Base-by-base conservation (phyloP, 2,329 filamentous ascomycete species). In the Bipolaris oryzae region DNA sequence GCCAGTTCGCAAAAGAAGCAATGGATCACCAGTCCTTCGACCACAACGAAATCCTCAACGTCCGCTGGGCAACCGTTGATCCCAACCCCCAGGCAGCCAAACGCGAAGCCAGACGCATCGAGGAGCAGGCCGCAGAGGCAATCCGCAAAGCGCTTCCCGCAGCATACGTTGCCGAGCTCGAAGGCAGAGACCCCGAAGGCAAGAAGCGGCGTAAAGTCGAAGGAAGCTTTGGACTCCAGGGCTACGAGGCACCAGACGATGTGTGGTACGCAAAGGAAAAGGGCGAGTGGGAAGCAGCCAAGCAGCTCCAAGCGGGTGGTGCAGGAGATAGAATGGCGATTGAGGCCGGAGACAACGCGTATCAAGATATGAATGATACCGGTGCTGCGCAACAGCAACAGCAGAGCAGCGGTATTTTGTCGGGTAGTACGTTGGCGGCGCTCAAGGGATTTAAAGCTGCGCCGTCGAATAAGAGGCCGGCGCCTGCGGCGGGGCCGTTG, bases 21-120 rank as follows among this genome's bases (percentile, higher is more conserved):
- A 98, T 99, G 94, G 91, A 92, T 5, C 92, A 97, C 73, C 95
- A 99, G 78, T 87, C 87, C 0, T 81, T 99, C 25, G 95, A 99
- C 70, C 89, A 98, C 75, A 89, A 87, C 61, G 95, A 99, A 78
- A 88, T 97, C 20, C 80, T 99, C 23, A 99, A 99, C 76, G 93
- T 99, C 45, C 85, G 96, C 61, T 99, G 95, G 95, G 95, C 95
- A 39, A 99, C 95, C 0, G 90, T 92, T 6, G 95, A 99, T 73
- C 95, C 95, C 1, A 99, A 99, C 67, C 95, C 95, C 0, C 88
- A 95, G 81, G 92, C 94, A 1, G 92, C 96, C 75, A 96, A 96
- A 62, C 85, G 96, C 58, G 95, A 99, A 77, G 94, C 90, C 2
- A 84, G 89, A 37, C 84, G 89, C 38, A 89, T 99, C 58, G 95